A percentile compares a stretch with the other conserved stretches of the same genome.
phyloP scores from a whole-genome alignment of 2,329 filamentous ascomycete species.

The Cadophora malorum region DNA sequence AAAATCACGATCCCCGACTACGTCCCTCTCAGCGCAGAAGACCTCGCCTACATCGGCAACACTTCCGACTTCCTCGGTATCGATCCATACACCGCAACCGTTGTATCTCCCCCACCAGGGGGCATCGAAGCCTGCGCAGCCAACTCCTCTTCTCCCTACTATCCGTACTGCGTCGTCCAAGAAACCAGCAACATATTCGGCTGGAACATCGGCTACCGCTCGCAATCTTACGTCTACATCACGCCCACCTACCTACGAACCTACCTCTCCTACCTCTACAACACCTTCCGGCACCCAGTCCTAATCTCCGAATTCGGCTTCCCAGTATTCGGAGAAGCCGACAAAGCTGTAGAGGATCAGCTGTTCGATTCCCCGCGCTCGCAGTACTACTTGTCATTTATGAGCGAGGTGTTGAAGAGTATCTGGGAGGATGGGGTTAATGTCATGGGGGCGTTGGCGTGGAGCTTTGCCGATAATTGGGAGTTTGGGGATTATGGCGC shows the following conservation, averaged over 20 bases:
- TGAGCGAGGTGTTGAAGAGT: conserved; percentile 53
- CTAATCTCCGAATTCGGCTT: conserved; percentile 61
- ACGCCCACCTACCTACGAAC: conserved; percentile 63
- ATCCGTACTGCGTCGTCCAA: conserved; percentile 60
- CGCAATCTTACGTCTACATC: conserved; percentile 62
- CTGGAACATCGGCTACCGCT: conserved; percentile 65
- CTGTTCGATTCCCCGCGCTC: conserved; percentile 53
- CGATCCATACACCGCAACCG: conserved; percentile 63
- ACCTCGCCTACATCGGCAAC: conserved; percentile 56
- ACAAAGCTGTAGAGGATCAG: conserved; percentile 52
- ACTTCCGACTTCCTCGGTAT: conserved; percentile 63
- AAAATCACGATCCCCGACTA: conserved; percentile 36
- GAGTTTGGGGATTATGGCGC: conserved; percentile 44
- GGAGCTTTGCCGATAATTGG: conserved; percentile 50
- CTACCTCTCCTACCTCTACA: conserved; percentile 63
- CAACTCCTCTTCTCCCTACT: conserved; percentile 53
- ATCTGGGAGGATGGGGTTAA: conserved; percentile 55
- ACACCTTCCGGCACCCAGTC: conserved; percentile 59
- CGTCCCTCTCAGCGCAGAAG: conserved; percentile 52
- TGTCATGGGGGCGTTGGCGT: conserved; percentile 53
- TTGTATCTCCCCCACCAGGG: conserved; percentile 53
- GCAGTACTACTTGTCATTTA: conserved; percentile 53
- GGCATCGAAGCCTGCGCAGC: conserved; percentile 56
- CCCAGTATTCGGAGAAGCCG: conserved; percentile 55
- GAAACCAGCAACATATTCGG: conserved; percentile 53